A percentile compares a stretch with the other conserved stretches of the same genome.
Evolutionary conservation across 2,329 filamentous ascomycete species (phyloP).

Genomic region (Hymenoscyphus infarciens): DNA sequence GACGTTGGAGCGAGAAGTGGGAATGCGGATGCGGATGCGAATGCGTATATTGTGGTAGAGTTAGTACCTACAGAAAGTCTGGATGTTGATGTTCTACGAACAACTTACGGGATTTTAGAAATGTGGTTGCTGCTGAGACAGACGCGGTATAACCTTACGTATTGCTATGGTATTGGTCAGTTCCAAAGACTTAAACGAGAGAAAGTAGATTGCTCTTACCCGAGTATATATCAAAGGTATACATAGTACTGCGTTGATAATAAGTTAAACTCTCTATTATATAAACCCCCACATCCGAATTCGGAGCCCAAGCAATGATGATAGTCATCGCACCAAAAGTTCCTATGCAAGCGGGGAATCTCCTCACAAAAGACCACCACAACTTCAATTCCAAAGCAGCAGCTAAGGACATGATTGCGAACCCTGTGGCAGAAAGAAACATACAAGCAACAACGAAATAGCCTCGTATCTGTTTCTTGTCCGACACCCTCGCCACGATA

Average conservation of each 20-base stretch:
- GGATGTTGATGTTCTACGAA: too few relatives aligned
- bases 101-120: background rate
- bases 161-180: too few relatives aligned
- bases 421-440: background rate
- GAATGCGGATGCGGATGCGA: background rate
- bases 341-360: background rate
- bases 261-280: background rate
- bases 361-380: background rate
- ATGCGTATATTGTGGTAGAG: background rate
- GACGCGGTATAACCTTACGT: too few relatives aligned
- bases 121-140: background rate
- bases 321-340: background rate
- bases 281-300: background rate
- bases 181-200: too few relatives aligned
- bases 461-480: background rate
- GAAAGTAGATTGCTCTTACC: too few relatives aligned
- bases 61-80: too few relatives aligned
- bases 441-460: background rate
- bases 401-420: background rate
- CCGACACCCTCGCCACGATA: too few relatives aligned
- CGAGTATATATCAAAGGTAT: background rate
- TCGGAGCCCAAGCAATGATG: background rate
- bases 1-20: background rate
- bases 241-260: slow-evolving; percentile 1
- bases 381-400: background rate